Evolutionary conservation across 2,329 filamentous ascomycete genomes (phyloP).

Genomic region (Ascocoryne sarcoides): DNA sequence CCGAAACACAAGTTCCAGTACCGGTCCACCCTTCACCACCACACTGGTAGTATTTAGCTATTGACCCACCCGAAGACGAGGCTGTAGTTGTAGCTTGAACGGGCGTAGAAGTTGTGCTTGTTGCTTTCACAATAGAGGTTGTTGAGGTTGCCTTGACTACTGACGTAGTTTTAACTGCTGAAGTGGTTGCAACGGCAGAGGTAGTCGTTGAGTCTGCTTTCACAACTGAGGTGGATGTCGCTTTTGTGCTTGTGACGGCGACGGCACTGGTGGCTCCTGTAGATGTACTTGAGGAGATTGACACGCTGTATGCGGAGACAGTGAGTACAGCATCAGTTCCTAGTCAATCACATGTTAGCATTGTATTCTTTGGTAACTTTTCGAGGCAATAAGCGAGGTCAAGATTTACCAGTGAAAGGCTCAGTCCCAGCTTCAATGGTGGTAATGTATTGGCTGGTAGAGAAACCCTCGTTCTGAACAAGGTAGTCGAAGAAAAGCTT

Average conservation of each 20-base stretch:
- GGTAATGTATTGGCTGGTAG: slow-evolving; percentile 42
- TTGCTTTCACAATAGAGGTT: neutral
- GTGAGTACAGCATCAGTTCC: slow-evolving; percentile 38
- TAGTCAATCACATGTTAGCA: too few relatives aligned
- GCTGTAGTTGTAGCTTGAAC: neutral
- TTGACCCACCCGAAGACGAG: neutral
- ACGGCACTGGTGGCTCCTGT: neutral
- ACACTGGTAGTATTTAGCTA: slow-evolving; percentile 5
- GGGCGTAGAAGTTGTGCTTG: neutral
- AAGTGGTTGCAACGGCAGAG: neutral
- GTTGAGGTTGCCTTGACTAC: neutral
- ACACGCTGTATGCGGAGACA: slow-evolving; percentile 29
- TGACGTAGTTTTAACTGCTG: neutral
- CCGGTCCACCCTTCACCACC: slow-evolving; percentile 16
- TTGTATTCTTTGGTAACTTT: too few relatives aligned
- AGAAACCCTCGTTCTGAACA: slow-evolving; percentile 37
- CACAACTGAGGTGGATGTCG: neutral
- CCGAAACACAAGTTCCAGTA: slow-evolving; percentile 10
- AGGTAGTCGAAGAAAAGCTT: slow-evolving; percentile 50
- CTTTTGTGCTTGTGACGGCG: neutral
- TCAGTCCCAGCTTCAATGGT: slow-evolving; percentile 47
- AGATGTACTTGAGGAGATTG: neutral
- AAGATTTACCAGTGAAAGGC: slow-evolving; percentile 31
- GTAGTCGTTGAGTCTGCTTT: neutral
- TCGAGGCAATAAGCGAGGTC: too few relatives aligned